phyloP scores from a whole-genome alignment of 345 rosid species.

The Kandelia obovata region DNA sequence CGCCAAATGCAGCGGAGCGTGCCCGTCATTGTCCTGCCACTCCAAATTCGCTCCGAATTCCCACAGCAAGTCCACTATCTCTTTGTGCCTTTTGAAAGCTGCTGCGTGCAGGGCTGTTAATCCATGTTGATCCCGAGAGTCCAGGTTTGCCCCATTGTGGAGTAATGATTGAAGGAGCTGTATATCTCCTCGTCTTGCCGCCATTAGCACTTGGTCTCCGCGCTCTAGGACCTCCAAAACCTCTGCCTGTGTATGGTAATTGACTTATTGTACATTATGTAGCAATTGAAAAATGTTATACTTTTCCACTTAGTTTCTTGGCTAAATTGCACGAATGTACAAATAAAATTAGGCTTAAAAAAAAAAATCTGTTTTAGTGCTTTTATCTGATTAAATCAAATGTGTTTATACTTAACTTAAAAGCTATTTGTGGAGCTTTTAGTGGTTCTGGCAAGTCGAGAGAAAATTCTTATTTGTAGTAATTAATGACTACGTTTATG shows the following conservation, averaged over 20 bases:
- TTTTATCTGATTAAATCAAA: too few relatives aligned
- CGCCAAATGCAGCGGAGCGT: slow-evolving; percentile 50
- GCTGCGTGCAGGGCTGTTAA: slow-evolving; percentile 46
- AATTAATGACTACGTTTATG: too few relatives aligned
- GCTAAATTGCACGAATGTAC: too few relatives aligned
- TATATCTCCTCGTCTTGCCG: slow-evolving; percentile 48
- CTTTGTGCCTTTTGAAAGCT: slow-evolving; percentile 44
- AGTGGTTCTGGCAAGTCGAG: too few relatives aligned
- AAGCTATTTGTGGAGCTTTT: too few relatives aligned
- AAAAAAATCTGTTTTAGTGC: too few relatives aligned
- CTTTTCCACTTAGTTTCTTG: too few relatives aligned
- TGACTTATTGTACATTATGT: too few relatives aligned
- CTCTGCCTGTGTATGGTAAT: slow-evolving; percentile 25
- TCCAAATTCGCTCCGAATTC: slow-evolving; percentile 35
- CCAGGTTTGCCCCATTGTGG: slow-evolving; percentile 21
- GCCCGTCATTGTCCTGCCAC: slow-evolving; percentile 44
- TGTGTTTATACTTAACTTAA: too few relatives aligned
- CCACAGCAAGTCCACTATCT: slow-evolving; percentile 31
- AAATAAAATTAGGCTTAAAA: too few relatives aligned
- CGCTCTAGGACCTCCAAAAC: slow-evolving; percentile 25
- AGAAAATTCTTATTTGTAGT: too few relatives aligned
- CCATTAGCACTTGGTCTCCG: slow-evolving; percentile 39
- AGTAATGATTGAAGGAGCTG: slow-evolving; percentile 21
- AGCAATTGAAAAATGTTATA: too few relatives aligned
- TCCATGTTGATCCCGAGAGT: slow-evolving; percentile 45